phyloP scores from a whole-genome alignment of 306 rosid species.

The Glycine soja region DNA sequence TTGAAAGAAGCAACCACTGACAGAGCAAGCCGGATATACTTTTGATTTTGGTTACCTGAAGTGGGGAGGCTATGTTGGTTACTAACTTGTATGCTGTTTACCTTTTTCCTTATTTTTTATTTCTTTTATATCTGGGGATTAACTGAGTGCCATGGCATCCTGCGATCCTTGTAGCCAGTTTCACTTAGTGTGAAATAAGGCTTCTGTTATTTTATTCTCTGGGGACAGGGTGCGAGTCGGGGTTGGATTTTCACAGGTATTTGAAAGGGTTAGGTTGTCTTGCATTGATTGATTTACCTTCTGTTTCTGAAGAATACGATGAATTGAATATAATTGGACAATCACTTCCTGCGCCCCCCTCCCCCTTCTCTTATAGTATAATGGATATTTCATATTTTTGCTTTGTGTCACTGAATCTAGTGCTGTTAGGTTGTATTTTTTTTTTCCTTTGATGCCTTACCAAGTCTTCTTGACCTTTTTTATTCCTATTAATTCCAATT shows the following conservation, averaged over 20 bases:
- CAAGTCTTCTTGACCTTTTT: too few species aligned
- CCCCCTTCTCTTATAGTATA: not conserved
- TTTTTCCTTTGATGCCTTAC: not conserved
- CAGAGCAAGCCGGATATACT: too few species aligned
- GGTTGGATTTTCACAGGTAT: too few species aligned
- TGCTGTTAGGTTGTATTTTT: not conserved
- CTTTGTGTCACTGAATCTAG: too few species aligned
- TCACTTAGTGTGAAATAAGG: not conserved
- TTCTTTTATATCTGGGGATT: slow-evolving; percentile 29
- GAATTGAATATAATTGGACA: slow-evolving; percentile 48
- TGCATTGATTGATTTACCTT: slow-evolving; percentile 45
- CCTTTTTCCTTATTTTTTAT: slow-evolving; percentile 1
- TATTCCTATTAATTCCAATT: too few species aligned
- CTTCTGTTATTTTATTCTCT: slow-evolving; percentile 4
- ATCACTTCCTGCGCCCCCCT: slow-evolving; percentile 2
- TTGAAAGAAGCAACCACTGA: too few species aligned
- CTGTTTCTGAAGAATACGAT: slow-evolving; percentile 17
- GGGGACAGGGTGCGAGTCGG: slow-evolving; percentile 13
- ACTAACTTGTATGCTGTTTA: too few species aligned
- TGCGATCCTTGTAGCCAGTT: not conserved
- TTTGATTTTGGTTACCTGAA: not conserved
- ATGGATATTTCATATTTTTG: not conserved
- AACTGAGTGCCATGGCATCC: not conserved
- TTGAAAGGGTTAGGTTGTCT: slow-evolving; percentile 7
- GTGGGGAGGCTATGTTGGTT: slow-evolving; percentile 30